Conservation (phyloP, 768 basidiomycete genomes). For the Pholiota conissans region DNA sequence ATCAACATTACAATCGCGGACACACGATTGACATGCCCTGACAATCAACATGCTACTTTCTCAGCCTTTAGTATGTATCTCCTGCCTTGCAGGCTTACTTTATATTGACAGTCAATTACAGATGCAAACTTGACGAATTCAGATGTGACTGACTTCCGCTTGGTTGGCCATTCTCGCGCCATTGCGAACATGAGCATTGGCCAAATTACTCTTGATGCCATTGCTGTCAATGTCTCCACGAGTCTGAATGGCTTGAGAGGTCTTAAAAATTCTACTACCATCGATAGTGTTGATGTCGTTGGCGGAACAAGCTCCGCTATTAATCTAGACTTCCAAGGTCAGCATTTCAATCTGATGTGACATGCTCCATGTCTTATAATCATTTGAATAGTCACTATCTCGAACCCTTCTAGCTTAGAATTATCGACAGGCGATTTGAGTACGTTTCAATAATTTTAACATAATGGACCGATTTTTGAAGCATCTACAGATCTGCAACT, state of each 20-base stretch:
- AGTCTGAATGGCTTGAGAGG: conserved; percentile 61
- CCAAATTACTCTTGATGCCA: conserved; percentile 66
- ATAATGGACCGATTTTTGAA: background rate
- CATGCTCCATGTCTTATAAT: background rate
- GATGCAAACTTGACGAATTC: conserved; percentile 58
- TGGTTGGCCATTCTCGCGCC: conserved; percentile 60
- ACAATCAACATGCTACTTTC: conserved; percentile 49
- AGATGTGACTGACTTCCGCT: conserved; percentile 47
- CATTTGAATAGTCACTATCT: conserved; percentile 47
- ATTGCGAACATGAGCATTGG: conserved; percentile 64
- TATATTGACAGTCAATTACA: conserved; percentile 18
- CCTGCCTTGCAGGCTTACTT: background rate
- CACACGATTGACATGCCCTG: conserved; percentile 50
- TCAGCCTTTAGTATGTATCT: conserved; percentile 51
- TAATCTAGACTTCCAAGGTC: conserved; percentile 58
- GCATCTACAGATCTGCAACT: conserved; percentile 51
- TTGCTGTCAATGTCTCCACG: conserved; percentile 70
- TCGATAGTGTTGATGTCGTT: conserved; percentile 61
- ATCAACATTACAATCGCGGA: conserved; percentile 64
- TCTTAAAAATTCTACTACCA: conserved; percentile 53
- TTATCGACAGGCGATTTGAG: conserved; percentile 63
- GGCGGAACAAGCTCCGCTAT: conserved; percentile 64
- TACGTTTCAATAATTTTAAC: conserved; percentile 29
- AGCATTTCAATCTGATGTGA: conserved; percentile 9
- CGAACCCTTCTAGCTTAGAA: conserved; percentile 69